phyloP scores from a whole-genome alignment of 2,329 filamentous ascomycete species.

The Aureobasidium sp. region DNA sequence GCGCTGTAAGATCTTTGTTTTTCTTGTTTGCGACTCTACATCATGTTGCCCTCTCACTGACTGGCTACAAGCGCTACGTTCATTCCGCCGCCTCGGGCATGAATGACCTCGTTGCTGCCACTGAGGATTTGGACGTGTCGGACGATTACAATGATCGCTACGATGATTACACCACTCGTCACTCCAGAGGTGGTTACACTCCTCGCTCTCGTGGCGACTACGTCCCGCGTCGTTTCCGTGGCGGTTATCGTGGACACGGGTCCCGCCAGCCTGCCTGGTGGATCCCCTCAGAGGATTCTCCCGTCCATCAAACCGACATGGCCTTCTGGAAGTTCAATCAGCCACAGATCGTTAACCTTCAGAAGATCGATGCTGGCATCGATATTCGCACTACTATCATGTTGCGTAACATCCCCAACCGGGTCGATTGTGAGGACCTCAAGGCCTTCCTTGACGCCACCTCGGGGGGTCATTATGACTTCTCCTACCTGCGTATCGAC shows the following conservation, averaged over 20 bases:
- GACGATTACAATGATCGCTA: neutral
- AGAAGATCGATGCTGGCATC: conserved; percentile 26
- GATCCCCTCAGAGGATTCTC: neutral
- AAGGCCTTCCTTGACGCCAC: conserved; percentile 74
- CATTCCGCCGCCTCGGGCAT: neutral
- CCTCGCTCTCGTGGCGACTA: neutral
- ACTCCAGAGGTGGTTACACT: neutral
- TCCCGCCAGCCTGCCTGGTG: neutral
- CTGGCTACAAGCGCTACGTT: neutral
- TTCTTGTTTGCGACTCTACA: neutral
- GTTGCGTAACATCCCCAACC: conserved; percentile 77
- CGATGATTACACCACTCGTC: neutral
- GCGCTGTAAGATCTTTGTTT: neutral
- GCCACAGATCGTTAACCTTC: conserved; percentile 33
- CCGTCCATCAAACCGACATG: neutral
- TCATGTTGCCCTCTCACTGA: neutral
- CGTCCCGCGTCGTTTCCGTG: neutral
- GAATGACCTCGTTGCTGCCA: neutral
- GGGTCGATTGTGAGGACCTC: conserved; percentile 61
- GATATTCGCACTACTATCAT: neutral
- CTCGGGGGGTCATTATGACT: conserved; percentile 80
- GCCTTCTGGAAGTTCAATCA: conserved; percentile 18
- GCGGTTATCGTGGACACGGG: neutral
- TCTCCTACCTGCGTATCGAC: conserved; percentile 84
- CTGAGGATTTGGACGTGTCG: neutral